These are phyloP conservation scores for Edaphochlamys debaryana DNA, from an alignment of 139 green algal genomes.

Conservation along the genomic window DNA sequence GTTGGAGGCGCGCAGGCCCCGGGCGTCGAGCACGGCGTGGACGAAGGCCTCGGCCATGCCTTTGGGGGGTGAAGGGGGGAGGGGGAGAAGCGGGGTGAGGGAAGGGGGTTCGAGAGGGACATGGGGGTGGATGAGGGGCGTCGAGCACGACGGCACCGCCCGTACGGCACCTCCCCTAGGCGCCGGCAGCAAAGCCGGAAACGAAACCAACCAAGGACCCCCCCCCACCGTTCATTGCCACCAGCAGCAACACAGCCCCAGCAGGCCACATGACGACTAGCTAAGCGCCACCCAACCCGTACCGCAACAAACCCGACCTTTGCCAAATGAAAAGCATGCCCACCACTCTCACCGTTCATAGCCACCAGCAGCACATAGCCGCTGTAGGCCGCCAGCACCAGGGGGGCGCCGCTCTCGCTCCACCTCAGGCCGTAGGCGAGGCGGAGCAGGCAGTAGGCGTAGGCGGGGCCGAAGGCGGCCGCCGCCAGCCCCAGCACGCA, in stretches of 20 bases:
- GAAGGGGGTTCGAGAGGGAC: background rate
- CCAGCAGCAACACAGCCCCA: no score
- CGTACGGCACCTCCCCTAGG: no score
- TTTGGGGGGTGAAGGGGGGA: constrained; percentile 3
- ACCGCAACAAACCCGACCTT: no score
- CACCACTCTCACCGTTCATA: constrained; percentile 66
- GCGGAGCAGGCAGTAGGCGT: constrained; percentile 74
- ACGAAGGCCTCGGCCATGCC: constrained; percentile 88
- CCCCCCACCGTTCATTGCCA: no score
- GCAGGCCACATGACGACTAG: no score
- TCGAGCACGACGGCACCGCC: no score
- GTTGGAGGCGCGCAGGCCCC: constrained; percentile 68
- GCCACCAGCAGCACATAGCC: constrained; percentile 85
- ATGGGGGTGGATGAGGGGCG: background rate
- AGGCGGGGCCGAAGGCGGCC: constrained; percentile 82
- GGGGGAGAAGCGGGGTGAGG: background rate
- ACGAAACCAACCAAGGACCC: no score
- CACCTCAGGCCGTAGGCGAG: constrained; percentile 79
- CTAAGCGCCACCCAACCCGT: no score
- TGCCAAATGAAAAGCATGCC: no score
- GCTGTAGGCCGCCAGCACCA: constrained; percentile 78
- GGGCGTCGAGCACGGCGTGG: constrained; percentile 70
- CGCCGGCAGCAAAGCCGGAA: no score
- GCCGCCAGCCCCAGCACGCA: constrained; percentile 70
- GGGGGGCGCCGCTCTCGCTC: constrained; percentile 76